Evolutionary conservation across 768 basidiomycete species (phyloP).

Genomic region (Suillus weaverae): DNA sequence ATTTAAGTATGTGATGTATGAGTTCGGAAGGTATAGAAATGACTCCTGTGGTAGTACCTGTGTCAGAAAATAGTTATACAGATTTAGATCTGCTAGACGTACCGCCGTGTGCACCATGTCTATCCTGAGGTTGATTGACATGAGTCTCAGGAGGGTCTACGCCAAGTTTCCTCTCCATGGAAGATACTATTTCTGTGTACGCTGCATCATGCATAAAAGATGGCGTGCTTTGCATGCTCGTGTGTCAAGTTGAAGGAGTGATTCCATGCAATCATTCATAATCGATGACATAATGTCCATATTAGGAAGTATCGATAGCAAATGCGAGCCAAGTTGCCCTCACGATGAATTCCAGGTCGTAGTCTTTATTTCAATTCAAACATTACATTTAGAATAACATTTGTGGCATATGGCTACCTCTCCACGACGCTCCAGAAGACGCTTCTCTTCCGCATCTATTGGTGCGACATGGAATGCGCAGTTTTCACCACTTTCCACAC

Average conservation of each 20-base stretch:
- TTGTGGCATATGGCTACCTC: conserved; percentile 28
- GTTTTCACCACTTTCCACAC: conserved; percentile 10
- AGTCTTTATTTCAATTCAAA: background rate
- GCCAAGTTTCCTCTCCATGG: background rate
- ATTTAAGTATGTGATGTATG: conserved; percentile 11
- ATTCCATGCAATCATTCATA: background rate
- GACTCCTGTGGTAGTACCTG: background rate
- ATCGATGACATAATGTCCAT: background rate
- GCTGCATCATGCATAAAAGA: background rate
- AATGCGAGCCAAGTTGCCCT: background rate
- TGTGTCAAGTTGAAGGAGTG: background rate
- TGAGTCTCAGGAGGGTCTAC: background rate
- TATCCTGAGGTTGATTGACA: background rate
- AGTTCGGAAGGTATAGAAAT: conserved; percentile 12
- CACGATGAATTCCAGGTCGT: background rate
- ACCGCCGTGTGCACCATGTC: background rate
- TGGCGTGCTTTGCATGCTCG: background rate
- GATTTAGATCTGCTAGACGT: background rate
- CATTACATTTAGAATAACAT: background rate
- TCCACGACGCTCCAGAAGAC: conserved; percentile 33
- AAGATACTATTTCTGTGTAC: background rate
- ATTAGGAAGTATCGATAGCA: background rate
- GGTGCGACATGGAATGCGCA: conserved; percentile 25
- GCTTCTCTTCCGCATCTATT: conserved; percentile 31
- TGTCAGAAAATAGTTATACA: background rate